Evolutionary conservation across 352 stramenopile genomes (phyloP).

Genomic region (Pythium rhizo-oryzae): DNA sequence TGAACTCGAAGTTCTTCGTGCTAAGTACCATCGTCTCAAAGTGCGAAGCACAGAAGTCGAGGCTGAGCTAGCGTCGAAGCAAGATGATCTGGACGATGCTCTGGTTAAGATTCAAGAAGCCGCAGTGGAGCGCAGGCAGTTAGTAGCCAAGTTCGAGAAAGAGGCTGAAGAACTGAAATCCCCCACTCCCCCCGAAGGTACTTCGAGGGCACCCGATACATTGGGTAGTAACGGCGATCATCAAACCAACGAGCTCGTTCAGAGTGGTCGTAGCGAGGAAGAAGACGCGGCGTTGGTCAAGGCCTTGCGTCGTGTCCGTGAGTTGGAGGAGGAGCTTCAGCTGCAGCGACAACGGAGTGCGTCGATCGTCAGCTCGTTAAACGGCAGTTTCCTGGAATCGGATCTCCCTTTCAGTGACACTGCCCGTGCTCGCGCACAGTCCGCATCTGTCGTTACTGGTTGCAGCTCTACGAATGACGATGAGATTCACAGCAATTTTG

Average conservation of each 20-base stretch:
- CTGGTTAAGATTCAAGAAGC: slow-evolving; percentile 24
- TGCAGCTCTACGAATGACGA: slow-evolving; percentile 14
- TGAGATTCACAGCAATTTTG: slow-evolving; percentile 17
- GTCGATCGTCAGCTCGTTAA: slow-evolving; percentile 19
- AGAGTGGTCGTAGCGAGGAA: slow-evolving; percentile 14
- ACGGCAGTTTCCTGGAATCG: slow-evolving; percentile 13
- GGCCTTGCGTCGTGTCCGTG: slow-evolving; percentile 23
- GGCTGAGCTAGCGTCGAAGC: slow-evolving; percentile 13
- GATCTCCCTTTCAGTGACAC: slow-evolving; percentile 16
- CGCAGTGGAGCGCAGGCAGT: slow-evolving; percentile 5
- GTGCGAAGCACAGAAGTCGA: slow-evolving; percentile 16
- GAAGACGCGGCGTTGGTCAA: slow-evolving; percentile 9
- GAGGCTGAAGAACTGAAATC: slow-evolving; percentile 15
- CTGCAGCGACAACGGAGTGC: slow-evolving; percentile 15
- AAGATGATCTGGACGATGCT: slow-evolving; percentile 27
- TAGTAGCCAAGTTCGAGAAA: slow-evolving; percentile 19
- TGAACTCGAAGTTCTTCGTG: slow-evolving; percentile 30
- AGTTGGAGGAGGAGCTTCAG: slow-evolving; percentile 30
- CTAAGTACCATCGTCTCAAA: slow-evolving; percentile 21
- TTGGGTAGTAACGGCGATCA: background rate
- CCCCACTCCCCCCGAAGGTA: background rate
- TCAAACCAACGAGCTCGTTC: slow-evolving; percentile 2
- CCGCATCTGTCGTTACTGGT: slow-evolving; percentile 12
- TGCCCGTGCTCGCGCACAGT: slow-evolving; percentile 18
- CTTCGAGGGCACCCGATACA: background rate